Evolutionary conservation across 805 yeast genomes (phyloP), one percentile per base, ranked within the genome.

Genomic region (Metschnikowia kofuensis): DNA sequence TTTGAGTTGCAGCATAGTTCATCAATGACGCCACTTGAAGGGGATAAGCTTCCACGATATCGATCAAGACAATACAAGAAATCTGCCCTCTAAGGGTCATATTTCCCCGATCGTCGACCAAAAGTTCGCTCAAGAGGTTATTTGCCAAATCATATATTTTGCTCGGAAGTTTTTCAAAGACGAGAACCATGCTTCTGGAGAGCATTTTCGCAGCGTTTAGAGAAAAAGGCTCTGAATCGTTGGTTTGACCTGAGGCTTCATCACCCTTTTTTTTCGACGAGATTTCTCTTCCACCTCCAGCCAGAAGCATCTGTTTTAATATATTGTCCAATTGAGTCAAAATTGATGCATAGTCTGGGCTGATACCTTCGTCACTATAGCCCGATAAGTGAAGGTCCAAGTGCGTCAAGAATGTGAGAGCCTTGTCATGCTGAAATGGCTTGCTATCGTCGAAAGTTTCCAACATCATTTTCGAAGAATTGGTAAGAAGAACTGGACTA

Each of bases 121-220:
- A 49, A 38, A 71, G 40, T 46, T 64, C 58, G 38, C 63, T 64
- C 44, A 72, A 55, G 15, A 71, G 60, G 14, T 54, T 60, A 50
- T 73, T 72, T 44, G 74, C 68, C 29, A 67, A 58, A 49, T 73
- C 77, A 54, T 68, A 68, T 10, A 65, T 59, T 46, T 69, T 69
- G 31, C 64, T 64, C 2, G 76, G 67, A 10, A 68, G 51, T 11
- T 64, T 59, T 9, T 58, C 56, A 29, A 72, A 60, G 2, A 67
- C 61, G 21, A 60, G 12, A 9, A 61, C 54, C 43, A 68, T 52
- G 45, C 61, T 63, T 35, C 65, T 53, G 2, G 76, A 66, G 9
- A 69, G 47, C 10, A 72, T 53, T 35, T 63, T 59, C 53, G 57
- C 60, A 26, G 66, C 40, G 42, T 64, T 65, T 27, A 54, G 49